Conservation (phyloP, 345 rosid genomes). For the Pistacia atlantica region DNA sequence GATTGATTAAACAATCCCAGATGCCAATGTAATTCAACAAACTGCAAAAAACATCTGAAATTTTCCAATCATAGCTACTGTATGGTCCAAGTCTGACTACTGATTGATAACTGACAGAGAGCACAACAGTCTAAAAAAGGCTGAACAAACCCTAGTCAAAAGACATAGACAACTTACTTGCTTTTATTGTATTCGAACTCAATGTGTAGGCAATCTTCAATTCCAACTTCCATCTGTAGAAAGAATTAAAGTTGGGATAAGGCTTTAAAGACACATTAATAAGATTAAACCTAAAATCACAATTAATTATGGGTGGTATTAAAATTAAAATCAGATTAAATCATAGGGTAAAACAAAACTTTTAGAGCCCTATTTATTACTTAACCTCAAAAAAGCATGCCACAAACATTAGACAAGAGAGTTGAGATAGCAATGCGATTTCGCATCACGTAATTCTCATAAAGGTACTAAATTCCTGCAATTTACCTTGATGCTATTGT, state of each 20-base stretch:
- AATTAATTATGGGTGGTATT: neutral
- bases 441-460: neutral
- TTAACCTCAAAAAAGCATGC: neutral
- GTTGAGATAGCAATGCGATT: slow-evolving; percentile 7
- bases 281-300: slow-evolving; percentile 4
- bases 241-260: slow-evolving; percentile 15
- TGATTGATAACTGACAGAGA: slow-evolving; percentile 1
- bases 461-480: slow-evolving; percentile 4
- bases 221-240: slow-evolving; percentile 98
- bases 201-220: slow-evolving; percentile 95
- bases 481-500: slow-evolving; percentile 92
- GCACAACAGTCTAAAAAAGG: neutral
- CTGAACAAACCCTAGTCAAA: neutral
- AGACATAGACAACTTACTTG: slow-evolving; percentile 63
- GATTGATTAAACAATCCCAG: neutral
- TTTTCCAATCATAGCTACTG: neutral
- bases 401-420: neutral
- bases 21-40: neutral
- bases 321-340: neutral
- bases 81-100: slow-evolving; percentile 1
- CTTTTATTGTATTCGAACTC: slow-evolving; percentile 99
- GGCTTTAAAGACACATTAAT: slow-evolving; percentile 8
- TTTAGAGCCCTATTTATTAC: neutral
- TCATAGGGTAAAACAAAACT: neutral
- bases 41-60: neutral